Base-by-base conservation (phyloP, 106 monocot genomes). In the Apostasia ramifera region DNA sequence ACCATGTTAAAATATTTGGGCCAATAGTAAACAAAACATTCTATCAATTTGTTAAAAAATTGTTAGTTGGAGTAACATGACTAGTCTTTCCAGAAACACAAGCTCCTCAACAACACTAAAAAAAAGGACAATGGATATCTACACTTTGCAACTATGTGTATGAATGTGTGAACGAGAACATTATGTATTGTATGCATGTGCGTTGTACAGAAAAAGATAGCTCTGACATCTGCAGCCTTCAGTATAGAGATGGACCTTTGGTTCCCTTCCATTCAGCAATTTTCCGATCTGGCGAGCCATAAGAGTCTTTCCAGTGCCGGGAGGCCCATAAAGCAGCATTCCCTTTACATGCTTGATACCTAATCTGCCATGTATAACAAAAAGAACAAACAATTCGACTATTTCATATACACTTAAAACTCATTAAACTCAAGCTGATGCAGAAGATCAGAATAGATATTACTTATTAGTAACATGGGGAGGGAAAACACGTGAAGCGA, bases 281-380 rank as follows among this genome's bases (percentile, higher is more conserved):
- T 97, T 97, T 11, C 97, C 97, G 58, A 97, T 97, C 61, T 97
- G 97, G 73, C 97, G 92, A 69, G 92, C 97, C 84, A 97, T 87
- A 81, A 97, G 92, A 46, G 97, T 97, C 70, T 97, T 97, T 37
- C 97, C 97, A 8, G 97, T 97, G 44, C 97, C 97, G 75, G 97
- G 97, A 70, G 97, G 97, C 11, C 97, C 97, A 85, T 81, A 83
- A 51, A 97, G 97, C 53, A 97, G 47, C 84, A 97, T 92, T 3
- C 97, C 95, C 72, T 97, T 97, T 49, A 97, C 95, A 81, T 92
- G 88, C 79, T 92, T 97, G 68, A 97, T 97, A 39, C 97, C 97
- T 79, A 95, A 76, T 72, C 95, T 92, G 69, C 64, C 69, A 47
- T 39, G 26, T 38, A 60, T 26, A 55, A 53, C 37, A 47, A 61